Evolutionary conservation across 805 yeast genomes (phyloP), one percentile per base, ranked within the genome.

Genomic region (Saccharomycopsis sp.): DNA sequence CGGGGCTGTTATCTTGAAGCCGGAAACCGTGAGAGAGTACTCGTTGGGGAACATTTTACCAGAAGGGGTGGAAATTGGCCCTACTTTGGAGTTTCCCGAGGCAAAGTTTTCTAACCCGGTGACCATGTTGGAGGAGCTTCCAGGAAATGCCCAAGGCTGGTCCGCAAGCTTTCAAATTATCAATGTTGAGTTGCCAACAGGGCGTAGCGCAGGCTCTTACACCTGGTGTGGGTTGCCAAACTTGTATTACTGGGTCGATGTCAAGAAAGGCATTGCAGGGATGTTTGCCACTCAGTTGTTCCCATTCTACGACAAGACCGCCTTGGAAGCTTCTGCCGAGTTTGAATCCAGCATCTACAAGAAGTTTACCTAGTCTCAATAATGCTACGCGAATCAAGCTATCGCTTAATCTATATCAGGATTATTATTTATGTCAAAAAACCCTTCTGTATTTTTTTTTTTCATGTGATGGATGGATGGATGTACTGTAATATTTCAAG

Each of bases 211-310:
- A 4, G 61, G 63, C 1, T 48, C 62, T 2, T 43, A 57, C n/a
- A 53, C 50, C 43, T 65, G 71, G 71, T 53, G 60, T 15, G 71
- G 71, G 0, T 39, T 63, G 27, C 60, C 66, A 16, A 65, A 62
- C 45, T 50, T 63, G 26, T 65, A 49, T 47, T 65, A 54, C 47
- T 67, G 68, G 64, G 48, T 65, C 20, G 71, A 65, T 48, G 39
- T 53, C 7, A 49, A 58, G 36, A 61, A 60, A 33, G 58, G 56
- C 12, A 46, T 62, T 32, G 69, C 59, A 3, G 67, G 68, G 2
- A 52, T 56, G 35, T 61, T 59, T 50, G 65, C 58, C 16, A 52
- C 61, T 17, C 66, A 63, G 41, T 38, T 64, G 6, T 52, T 65
- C 40, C 71, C 71, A 38, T 56, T 56, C 45, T 53, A 44, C 15